Conservation (phyloP, 179 eudicot species). For the Heliamphora pulchella region DNA sequence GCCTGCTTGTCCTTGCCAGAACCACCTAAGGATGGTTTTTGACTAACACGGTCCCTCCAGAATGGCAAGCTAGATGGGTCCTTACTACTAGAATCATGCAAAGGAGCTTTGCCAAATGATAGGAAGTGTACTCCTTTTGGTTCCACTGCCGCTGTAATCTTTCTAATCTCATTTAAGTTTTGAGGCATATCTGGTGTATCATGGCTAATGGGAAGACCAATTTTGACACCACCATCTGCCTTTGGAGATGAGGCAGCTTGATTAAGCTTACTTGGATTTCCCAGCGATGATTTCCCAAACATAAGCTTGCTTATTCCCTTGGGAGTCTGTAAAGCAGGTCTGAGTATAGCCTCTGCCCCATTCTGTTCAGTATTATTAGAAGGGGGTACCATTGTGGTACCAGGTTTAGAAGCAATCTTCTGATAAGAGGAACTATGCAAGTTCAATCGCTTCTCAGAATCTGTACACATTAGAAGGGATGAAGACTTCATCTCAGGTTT, state of each 20-base stretch:
- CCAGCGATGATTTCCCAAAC: conserved; percentile 31
- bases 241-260: conserved; percentile 29
- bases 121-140: conserved; percentile 31
- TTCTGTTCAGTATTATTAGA: conserved; percentile 23
- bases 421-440: not conserved
- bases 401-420: conserved; percentile 21
- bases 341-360: conserved; percentile 13
- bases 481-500: conserved; percentile 21
- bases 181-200: conserved; percentile 11
- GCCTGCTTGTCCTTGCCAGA: conserved; percentile 22
- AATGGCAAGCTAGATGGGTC: conserved; percentile 20
- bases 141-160: conserved; percentile 15
- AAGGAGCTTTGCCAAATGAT: conserved; percentile 27
- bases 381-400: conserved; percentile 19
- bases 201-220: conserved; percentile 16
- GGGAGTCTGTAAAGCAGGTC: conserved; percentile 36
- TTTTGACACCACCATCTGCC: conserved; percentile 22
- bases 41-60: conserved; percentile 14
- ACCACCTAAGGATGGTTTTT: conserved; percentile 24
- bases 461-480: conserved; percentile 21
- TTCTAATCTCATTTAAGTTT: conserved; percentile 20
- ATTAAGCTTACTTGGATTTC: conserved; percentile 24
- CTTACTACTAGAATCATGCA: conserved; percentile 24
- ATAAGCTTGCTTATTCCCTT: conserved; percentile 61
- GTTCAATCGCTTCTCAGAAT: conserved; percentile 27